These are phyloP conservation scores for Apiospora pterosperma DNA, from an alignment of 2,329 filamentous ascomycete genomes.

Conservation along the genomic window DNA sequence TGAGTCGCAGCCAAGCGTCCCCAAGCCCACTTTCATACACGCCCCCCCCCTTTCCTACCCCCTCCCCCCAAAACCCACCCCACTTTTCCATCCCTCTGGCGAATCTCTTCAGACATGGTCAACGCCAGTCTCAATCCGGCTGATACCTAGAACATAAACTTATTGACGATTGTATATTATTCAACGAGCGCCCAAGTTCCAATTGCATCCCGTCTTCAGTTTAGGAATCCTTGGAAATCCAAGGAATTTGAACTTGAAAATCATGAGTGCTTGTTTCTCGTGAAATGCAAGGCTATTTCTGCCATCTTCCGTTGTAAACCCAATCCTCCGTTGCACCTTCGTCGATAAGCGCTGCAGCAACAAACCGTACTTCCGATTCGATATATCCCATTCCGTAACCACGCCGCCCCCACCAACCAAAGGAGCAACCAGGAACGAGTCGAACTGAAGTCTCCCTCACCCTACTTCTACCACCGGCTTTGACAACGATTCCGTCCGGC, in stretches of 20 bases:
- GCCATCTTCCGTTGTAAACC: not conserved
- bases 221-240: slow-evolving; percentile 6
- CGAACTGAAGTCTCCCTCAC: not conserved
- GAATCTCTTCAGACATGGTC: slow-evolving; percentile 12
- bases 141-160: slow-evolving; percentile 13
- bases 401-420: not conserved
- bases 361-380: not conserved
- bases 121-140: slow-evolving; percentile 13
- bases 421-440: slow-evolving; percentile 1
- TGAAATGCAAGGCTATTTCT: not conserved
- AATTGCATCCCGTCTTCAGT: slow-evolving; percentile 9
- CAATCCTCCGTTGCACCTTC: not conserved
- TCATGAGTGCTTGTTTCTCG: not conserved
- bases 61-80: not conserved
- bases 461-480: not conserved
- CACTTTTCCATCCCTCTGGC: not conserved
- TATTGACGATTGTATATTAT: slow-evolving; percentile 12
- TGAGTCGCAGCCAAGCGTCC: not conserved
- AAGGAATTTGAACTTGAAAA: slow-evolving; percentile 4
- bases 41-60: not conserved
- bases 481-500: not conserved
- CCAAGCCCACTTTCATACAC: not conserved
- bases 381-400: slow-evolving; percentile 1
- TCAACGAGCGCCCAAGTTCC: slow-evolving; percentile 11
- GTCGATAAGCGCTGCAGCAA: not conserved